phyloP scores from a whole-genome alignment of 768 basidiomycete species.

The Agrocybe chaxingu region DNA sequence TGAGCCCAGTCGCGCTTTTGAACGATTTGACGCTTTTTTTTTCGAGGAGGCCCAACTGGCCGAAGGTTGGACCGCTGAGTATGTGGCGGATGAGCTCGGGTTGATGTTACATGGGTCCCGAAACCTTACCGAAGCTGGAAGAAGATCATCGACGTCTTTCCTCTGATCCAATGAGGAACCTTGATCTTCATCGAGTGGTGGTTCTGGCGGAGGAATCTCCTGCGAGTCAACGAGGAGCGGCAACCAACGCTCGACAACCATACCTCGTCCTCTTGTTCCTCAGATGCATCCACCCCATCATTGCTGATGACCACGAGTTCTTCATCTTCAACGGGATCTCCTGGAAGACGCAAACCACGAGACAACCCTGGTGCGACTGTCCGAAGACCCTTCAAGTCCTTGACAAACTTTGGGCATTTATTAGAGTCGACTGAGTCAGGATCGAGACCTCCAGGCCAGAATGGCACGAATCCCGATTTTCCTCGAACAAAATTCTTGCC shows the following conservation, averaged over 20 bases:
- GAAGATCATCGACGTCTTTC: slow-evolving; percentile 62
- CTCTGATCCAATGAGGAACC: slow-evolving; percentile 12
- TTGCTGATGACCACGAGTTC: slow-evolving; percentile 31
- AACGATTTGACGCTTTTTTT: slow-evolving; percentile 40
- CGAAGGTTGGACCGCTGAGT: slow-evolving; percentile 56
- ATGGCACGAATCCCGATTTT: slow-evolving; percentile 90
- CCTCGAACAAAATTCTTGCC: slow-evolving; percentile 85
- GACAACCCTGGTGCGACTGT: slow-evolving; percentile 81
- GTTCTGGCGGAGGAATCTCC: slow-evolving; percentile 2
- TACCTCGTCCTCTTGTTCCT: slow-evolving; percentile 14
- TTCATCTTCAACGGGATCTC: slow-evolving; percentile 50
- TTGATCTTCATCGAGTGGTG: slow-evolving; percentile 11
- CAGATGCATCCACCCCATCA: slow-evolving; percentile 20
- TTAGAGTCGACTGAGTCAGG: slow-evolving; percentile 40
- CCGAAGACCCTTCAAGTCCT: slow-evolving; percentile 47
- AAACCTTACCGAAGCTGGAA: slow-evolving; percentile 52
- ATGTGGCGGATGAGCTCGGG: background rate
- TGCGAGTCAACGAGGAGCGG: background rate
- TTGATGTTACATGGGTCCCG: background rate
- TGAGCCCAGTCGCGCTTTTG: slow-evolving; percentile 98
- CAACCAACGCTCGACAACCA: background rate
- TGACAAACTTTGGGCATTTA: slow-evolving; percentile 23
- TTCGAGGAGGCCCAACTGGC: slow-evolving; percentile 42
- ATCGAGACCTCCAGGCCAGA: slow-evolving; percentile 91
- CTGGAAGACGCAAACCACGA: slow-evolving; percentile 72